Percentiles rank a stretch among this genome's conserved stretches.
Conservation (phyloP, 495 filamentous ascomycete species). For the Chaetomium tenue region DNA sequence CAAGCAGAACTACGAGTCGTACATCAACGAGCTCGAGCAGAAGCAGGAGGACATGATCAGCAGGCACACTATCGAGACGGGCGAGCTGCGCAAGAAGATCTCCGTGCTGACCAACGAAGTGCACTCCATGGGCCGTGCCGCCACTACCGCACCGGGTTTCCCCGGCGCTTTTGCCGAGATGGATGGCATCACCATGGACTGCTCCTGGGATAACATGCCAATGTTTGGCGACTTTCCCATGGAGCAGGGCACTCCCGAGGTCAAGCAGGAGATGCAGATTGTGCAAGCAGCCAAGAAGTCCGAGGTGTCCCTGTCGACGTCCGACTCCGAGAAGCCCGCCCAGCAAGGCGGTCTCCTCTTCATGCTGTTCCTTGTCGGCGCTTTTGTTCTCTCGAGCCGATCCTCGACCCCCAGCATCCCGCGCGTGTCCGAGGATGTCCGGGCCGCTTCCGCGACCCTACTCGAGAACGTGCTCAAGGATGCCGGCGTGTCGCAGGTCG, state of each 20-base stretch:
- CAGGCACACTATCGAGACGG: constrained; percentile 87
- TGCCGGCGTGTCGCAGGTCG: constrained; percentile 58
- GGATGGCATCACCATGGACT: constrained; percentile 78
- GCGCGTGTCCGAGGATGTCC: constrained; percentile 87
- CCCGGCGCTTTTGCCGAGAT: constrained; percentile 72
- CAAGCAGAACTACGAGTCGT: constrained; percentile 68
- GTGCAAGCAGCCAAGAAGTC: constrained; percentile 54
- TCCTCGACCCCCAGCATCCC: constrained; percentile 67
- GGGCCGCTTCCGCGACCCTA: constrained; percentile 84
- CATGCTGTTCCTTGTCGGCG: constrained; percentile 93
- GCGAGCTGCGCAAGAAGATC: constrained; percentile 94
- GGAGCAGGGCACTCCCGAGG: constrained; percentile 46
- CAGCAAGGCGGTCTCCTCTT: constrained; percentile 64
- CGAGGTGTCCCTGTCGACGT: constrained; percentile 45
- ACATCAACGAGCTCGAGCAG: constrained; percentile 70
- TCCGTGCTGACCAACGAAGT: constrained; percentile 81
- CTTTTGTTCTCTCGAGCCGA: constrained; percentile 88
- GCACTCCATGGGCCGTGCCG: constrained; percentile 70
- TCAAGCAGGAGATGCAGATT: constrained; percentile 56
- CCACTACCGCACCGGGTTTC: constrained; percentile 60
- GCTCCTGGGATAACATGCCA: constrained; percentile 75
- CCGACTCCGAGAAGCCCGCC: constrained; percentile 59
- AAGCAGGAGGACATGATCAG: constrained; percentile 92
- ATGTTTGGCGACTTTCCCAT: constrained; percentile 63
- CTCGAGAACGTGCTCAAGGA: constrained; percentile 86